phyloP scores from a whole-genome alignment of 2,329 filamentous ascomycete genomes.

The Rhytidhysteron rufulum region DNA sequence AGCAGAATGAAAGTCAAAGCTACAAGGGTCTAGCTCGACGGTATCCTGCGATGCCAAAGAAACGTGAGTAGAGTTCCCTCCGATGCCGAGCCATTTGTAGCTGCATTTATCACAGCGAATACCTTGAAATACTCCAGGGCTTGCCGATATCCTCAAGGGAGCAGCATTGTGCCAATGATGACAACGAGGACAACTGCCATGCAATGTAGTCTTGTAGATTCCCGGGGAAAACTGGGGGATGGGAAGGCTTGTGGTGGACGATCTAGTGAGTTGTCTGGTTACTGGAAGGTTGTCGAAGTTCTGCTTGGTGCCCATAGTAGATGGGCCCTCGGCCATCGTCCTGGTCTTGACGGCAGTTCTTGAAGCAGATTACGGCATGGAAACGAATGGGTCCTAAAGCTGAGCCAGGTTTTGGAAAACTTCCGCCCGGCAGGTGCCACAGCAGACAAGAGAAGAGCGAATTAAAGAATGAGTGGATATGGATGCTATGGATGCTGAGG shows the following conservation, averaged over 20 bases:
- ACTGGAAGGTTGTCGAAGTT: background rate
- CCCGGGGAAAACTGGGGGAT: constrained; percentile 3
- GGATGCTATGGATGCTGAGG: too few relatives aligned
- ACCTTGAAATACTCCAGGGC: constrained; percentile 7
- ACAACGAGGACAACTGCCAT: constrained; percentile 10
- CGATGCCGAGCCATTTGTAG: constrained; percentile 11
- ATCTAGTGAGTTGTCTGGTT: background rate
- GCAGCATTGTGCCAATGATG: constrained; percentile 10
- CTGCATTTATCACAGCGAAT: constrained; percentile 9
- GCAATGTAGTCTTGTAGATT: constrained; percentile 5
- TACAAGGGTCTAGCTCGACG: background rate
- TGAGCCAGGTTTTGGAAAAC: too few relatives aligned
- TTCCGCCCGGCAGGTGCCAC: too few relatives aligned
- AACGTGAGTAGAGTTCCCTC: constrained; percentile 9
- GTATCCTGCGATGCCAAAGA: constrained; percentile 10
- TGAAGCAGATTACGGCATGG: too few relatives aligned
- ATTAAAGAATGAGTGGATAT: too few relatives aligned
- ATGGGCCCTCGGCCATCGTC: too few relatives aligned
- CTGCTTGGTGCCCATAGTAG: too few relatives aligned
- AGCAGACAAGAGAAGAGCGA: too few relatives aligned
- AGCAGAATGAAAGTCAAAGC: constrained; percentile 1
- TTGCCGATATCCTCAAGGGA: constrained; percentile 3
- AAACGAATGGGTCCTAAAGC: too few relatives aligned
- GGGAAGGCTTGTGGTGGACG: constrained; percentile 4
- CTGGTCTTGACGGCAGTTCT: too few relatives aligned